Conservation (phyloP, 352 stramenopile species). For the Phytophthora brassicae region DNA sequence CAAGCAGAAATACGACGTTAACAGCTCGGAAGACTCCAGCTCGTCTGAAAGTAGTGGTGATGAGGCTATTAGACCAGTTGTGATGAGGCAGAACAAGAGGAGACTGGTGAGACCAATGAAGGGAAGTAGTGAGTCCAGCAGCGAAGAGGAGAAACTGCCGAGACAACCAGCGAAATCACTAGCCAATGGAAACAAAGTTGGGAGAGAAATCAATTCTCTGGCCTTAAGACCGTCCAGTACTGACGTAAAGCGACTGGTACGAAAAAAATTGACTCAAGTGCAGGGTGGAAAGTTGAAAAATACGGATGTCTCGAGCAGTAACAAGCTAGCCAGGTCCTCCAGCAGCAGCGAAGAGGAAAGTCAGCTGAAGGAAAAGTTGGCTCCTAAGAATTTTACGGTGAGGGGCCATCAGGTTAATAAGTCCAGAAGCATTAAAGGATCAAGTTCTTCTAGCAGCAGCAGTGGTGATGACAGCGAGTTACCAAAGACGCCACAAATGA, state of each 20-base stretch:
- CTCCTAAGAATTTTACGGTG: background rate
- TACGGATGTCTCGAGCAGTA: background rate
- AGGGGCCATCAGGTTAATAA: background rate
- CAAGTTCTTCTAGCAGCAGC: background rate
- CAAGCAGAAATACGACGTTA: background rate
- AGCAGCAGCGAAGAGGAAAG: background rate
- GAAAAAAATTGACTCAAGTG: background rate
- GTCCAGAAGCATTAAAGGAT: background rate
- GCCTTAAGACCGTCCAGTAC: background rate
- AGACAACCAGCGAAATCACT: background rate
- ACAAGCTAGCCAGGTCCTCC: background rate
- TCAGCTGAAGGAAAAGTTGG: background rate
- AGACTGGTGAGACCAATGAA: background rate
- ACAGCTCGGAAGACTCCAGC: background rate
- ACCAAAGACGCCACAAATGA: background rate
- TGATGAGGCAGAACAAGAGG: background rate
- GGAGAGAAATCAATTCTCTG: background rate
- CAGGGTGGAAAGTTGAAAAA: background rate
- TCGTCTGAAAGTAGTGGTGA: background rate
- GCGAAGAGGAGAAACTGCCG: background rate
- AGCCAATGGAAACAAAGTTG: background rate
- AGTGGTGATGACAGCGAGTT: slow-evolving; percentile 5
- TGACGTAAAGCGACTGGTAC: background rate
- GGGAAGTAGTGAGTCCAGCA: background rate
- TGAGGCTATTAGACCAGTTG: background rate